These are phyloP conservation scores for Mycena floridula DNA, from an alignment of 768 basidiomycete genomes.

Conservation along the genomic window DNA sequence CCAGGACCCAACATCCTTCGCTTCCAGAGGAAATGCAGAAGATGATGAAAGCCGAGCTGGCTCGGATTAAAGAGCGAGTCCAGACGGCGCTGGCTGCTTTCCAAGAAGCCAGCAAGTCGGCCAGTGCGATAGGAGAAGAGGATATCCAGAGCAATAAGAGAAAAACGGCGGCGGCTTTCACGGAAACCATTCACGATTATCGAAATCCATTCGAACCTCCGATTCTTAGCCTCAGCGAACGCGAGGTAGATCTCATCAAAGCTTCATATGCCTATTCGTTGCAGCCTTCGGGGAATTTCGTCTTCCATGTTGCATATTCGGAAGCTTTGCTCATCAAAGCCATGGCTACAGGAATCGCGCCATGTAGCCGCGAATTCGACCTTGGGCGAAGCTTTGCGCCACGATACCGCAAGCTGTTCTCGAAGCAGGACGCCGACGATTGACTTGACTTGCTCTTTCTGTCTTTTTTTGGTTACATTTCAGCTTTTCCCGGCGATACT, in stretches of 20 bases:
- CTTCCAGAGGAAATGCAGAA: not conserved
- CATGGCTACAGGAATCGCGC: too few relatives aligned
- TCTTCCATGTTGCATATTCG: constrained; percentile 47
- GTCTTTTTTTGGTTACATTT: too few relatives aligned
- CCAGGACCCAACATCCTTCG: constrained; percentile 4
- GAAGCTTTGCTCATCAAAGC: constrained; percentile 55
- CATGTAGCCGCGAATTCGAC: too few relatives aligned
- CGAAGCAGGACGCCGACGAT: too few relatives aligned
- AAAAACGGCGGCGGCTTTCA: not conserved
- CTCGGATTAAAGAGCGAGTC: constrained; percentile 27
- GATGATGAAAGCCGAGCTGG: constrained; percentile 29
- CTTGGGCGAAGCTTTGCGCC: too few relatives aligned
- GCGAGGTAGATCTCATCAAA: constrained; percentile 39
- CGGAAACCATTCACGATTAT: not conserved
- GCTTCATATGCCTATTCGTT: constrained; percentile 49
- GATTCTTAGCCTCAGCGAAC: not conserved
- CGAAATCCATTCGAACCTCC: not conserved
- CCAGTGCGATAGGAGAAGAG: not conserved
- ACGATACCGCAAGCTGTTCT: too few relatives aligned
- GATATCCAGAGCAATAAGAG: not conserved
- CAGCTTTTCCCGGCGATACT: too few relatives aligned
- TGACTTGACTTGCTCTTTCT: too few relatives aligned
- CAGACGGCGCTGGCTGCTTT: not conserved
- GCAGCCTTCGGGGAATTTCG: constrained; percentile 35
- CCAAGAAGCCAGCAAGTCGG: not conserved